Evolutionary conservation across 2,329 filamentous ascomycete genomes (phyloP), one percentile per base, ranked within the genome.

Genomic region (Alternaria gansuensis): DNA sequence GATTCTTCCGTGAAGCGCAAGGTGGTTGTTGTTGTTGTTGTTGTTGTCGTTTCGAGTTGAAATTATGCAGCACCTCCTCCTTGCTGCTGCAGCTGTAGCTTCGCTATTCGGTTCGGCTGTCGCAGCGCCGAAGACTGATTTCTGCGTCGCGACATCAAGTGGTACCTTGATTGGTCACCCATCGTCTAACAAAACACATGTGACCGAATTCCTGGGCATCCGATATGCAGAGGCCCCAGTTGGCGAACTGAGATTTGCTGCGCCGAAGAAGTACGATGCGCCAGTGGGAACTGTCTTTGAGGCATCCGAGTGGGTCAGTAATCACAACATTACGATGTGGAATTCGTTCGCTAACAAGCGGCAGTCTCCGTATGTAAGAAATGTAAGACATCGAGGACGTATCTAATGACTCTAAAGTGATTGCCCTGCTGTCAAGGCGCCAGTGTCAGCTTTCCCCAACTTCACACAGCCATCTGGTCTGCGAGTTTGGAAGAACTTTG

Each of bases 191-290:
- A 63, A 55, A 29, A 64, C 53, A 3, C 52, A 43, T 31, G 71
- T 75, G 8, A 60, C 64, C 10, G 73, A 78, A 31, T 79, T 76
- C 37, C 55, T 78, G 17, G 76, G 75, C 17, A 75, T 78, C 34
- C 72, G 70, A 9, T 79, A 75, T 51, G 77, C 74, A 1, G 63
- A 72, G 57, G 67, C 75, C 14, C 75, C 76, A 9, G 55, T 73
- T 17, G 76, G 72, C 8, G 61, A 71, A 29, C 61, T 77, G 28
- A 68, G 76, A 36, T 78, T 77, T 56, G 72, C 69, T 9, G 64
- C 72, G 3, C 72, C 73, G 3, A 66, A 73, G 53, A 66, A 59
- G 44, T 73, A 69, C 57, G 34, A 65, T 29, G 68, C 71, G 23
- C 65, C 64, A 28, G 29, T 34, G 51, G 69, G 62, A 21, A 60